Conservation (phyloP, 1,284 basidiomycete species). For the Peniophora sp. region DNA sequence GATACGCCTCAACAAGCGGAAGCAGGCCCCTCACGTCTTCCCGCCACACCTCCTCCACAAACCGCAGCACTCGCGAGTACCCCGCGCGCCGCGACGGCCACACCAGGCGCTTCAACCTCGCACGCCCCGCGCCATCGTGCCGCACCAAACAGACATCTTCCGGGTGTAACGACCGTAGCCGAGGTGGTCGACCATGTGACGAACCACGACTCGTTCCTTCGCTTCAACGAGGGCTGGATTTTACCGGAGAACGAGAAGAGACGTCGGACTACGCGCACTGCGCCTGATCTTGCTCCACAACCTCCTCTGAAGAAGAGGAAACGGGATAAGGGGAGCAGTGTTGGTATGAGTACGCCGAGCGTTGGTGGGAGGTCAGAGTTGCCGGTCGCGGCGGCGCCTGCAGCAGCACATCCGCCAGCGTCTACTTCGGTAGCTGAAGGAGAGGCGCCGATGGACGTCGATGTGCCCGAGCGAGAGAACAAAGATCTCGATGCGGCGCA, state of each 20-base stretch:
- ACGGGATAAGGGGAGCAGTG: too few relatives aligned
- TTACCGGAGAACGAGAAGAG: constrained; percentile 35
- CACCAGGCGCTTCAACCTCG: constrained; percentile 5
- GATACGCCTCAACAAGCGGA: constrained; percentile 26
- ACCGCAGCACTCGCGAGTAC: constrained; percentile 8
- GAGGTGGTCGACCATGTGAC: constrained; percentile 67
- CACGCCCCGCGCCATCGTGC: constrained; percentile 11
- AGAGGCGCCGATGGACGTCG: too few relatives aligned
- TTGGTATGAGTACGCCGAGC: too few relatives aligned
- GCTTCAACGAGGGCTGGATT: constrained; percentile 89
- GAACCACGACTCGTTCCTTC: constrained; percentile 65
- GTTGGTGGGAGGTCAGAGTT: too few relatives aligned
- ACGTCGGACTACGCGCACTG: too few relatives aligned
- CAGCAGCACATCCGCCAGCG: too few relatives aligned
- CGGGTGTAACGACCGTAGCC: constrained; percentile 6
- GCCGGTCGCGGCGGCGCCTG: too few relatives aligned
- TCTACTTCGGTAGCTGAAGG: too few relatives aligned
- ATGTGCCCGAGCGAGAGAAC: too few relatives aligned
- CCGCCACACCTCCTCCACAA: constrained; percentile 18
- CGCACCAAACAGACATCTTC: constrained; percentile 3
- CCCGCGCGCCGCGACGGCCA: constrained; percentile 5
- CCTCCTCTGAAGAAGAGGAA: too few relatives aligned
- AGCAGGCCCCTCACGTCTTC: constrained; percentile 19
- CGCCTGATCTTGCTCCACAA: too few relatives aligned
- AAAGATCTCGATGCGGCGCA: too few relatives aligned